These are phyloP conservation scores for Epichloe typhina DNA, from an alignment of 2,329 filamentous ascomycete species.

Conservation along the genomic window DNA sequence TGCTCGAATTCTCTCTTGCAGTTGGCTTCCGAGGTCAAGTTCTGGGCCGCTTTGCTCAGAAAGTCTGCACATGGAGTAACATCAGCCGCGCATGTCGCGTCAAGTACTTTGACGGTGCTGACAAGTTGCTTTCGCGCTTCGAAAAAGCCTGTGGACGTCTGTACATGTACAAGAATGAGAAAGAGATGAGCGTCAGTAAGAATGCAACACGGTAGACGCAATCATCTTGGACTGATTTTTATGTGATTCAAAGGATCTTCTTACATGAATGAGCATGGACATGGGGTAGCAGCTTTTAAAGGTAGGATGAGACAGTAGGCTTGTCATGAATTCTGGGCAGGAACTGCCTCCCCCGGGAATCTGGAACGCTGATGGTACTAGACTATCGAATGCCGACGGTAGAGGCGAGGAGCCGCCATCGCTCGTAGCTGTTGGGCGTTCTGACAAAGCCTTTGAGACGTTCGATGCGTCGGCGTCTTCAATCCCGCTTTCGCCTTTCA, in stretches of 20 bases:
- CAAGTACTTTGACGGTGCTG: constrained; percentile 63
- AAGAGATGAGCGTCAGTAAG: background rate
- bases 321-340: constrained; percentile 56
- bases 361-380: constrained; percentile 49
- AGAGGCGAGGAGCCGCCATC: constrained; percentile 22
- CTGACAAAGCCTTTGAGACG: background rate
- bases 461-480: background rate
- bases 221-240: background rate
- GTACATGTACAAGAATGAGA: background rate
- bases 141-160: constrained; percentile 82
- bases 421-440: background rate
- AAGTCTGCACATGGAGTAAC: constrained; percentile 50
- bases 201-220: background rate
- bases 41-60: constrained; percentile 49
- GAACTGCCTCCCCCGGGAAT: constrained; percentile 27
- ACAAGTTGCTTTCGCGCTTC: constrained; percentile 57
- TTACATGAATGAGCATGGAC: constrained; percentile 68
- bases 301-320: constrained; percentile 49
- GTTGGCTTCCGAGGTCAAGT: constrained; percentile 47
- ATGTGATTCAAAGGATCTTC: background rate
- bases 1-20: constrained; percentile 59
- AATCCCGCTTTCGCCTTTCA: background rate
- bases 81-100: constrained; percentile 62
- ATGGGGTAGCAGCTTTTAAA: constrained; percentile 70
- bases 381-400: constrained; percentile 55